phyloP scores from a whole-genome alignment of 495 filamentous ascomycete genomes.

The Cladorrhinum samala region DNA sequence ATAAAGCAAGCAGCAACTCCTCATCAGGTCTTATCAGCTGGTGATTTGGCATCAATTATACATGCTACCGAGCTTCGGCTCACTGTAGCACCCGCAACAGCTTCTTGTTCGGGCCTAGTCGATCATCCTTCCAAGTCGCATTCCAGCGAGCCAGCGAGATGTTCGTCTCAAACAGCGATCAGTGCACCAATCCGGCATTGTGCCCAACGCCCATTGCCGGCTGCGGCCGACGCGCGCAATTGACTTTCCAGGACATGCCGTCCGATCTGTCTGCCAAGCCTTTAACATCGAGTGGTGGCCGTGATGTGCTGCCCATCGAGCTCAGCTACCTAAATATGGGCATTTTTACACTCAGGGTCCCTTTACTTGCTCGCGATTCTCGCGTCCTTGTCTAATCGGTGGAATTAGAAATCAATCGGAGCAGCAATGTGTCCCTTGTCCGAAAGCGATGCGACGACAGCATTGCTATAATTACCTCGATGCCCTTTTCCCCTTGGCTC shows the following conservation, averaged over 20 bases:
- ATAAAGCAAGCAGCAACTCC: no score
- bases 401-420: neutral
- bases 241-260: neutral
- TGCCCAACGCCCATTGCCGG: neutral
- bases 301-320: neutral
- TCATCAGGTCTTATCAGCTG: no score
- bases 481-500: no score
- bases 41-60: slow-evolving; percentile 1
- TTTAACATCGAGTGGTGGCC: neutral
- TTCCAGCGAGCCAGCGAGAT: no score
- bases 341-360: no score
- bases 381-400: neutral
- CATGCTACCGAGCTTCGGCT: no score
- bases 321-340: neutral
- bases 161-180: no score
- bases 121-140: no score
- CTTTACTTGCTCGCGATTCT: neutral
- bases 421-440: neutral
- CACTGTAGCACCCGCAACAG: neutral
- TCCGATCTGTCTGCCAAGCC: neutral
- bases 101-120: neutral
- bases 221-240: neutral
- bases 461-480: no score
- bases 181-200: no score
- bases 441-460: no score